Evolutionary conservation across 1,284 basidiomycete species (phyloP).

Genomic region (Prillingera fragicola): DNA sequence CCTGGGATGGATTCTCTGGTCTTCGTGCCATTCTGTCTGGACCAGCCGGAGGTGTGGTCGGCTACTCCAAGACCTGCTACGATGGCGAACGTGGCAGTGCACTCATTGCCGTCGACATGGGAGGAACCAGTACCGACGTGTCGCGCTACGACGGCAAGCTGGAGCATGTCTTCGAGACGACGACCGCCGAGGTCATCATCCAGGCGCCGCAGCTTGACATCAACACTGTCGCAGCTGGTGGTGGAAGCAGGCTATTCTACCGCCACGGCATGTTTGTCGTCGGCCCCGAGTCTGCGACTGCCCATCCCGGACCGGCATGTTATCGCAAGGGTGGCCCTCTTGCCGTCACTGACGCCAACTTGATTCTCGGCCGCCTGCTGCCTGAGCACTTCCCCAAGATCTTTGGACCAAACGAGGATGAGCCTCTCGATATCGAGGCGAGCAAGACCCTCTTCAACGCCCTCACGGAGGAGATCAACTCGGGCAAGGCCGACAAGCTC

Average conservation of each 20-base stretch:
- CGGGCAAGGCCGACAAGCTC: constrained; percentile 23
- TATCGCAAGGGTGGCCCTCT: constrained; percentile 43
- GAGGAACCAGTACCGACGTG: constrained; percentile 67
- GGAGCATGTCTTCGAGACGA: constrained; percentile 54
- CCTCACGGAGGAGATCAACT: constrained; percentile 49
- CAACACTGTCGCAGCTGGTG: constrained; percentile 44
- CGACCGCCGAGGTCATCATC: constrained; percentile 68
- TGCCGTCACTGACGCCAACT: constrained; percentile 45
- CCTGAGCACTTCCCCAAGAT: constrained; percentile 52
- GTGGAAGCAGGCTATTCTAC: constrained; percentile 41
- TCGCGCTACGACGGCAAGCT: constrained; percentile 41
- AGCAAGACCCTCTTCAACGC: constrained; percentile 42
- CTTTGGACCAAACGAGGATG: constrained; percentile 52
- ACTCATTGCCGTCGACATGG: constrained; percentile 52
- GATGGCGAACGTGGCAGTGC: constrained; percentile 30
- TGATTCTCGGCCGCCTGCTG: constrained; percentile 41
- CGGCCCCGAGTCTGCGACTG: constrained; percentile 50
- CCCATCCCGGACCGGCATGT: constrained; percentile 42
- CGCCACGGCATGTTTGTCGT: constrained; percentile 33
- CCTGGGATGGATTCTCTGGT: constrained; percentile 34
- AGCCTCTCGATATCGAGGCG: constrained; percentile 49
- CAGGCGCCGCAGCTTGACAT: constrained; percentile 63
- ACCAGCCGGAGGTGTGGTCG: constrained; percentile 54
- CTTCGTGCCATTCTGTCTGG: constrained; percentile 44
- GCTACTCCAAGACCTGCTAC: constrained; percentile 45